Evolutionary conservation across 179 eudicot genomes (phyloP), one percentile per base, ranked within the genome.

Genomic region (Silene coronaria): DNA sequence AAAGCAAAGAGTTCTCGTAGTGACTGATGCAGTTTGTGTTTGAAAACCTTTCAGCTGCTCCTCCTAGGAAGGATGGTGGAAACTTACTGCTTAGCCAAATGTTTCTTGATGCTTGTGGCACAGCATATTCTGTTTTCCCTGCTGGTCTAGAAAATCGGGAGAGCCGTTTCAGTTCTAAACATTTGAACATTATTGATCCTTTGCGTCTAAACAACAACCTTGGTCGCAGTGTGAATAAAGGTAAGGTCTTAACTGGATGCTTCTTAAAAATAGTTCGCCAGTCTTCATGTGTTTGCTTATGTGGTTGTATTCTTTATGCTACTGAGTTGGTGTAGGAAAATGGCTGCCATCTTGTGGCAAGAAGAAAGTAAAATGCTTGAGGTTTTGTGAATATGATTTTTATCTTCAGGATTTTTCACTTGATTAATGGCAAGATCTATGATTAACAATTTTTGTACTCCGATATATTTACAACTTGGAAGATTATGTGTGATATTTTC

Each of bases 181-280:
- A 84, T 76, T 80, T 88, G 59, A 88, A 88, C 62, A 80, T 88
- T 59, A 73, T 88, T 45, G 89, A 88, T 75, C 89, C 89, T 67
- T 76, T 88, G 78, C 89, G 88, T 74, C 65, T 75, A 67, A 88
- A 79, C 78, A 88, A 88, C 85, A 88, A 88, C 78, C 87, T 88
- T 53, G 89, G 91, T 22, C 88, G 91, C 46, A 88, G 91, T 85
- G 89, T 88, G 75, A 88, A 80, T 73, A 86, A 86, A 88, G 91
- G 91, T 86, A 82, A 55, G 6, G 55, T 53, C 23, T 48, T 14
- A 51, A 45, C 63, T 34, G 21, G 19, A 19, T 26, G 57, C 4
- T 46, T 38, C 67, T 63, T 26, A 19, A 68, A 42, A 12, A 26
- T 36, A 58, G 4, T 10, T 1, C 46, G 48, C 27, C n/a, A n/a